Evolutionary conservation across 2,329 filamentous ascomycete genomes (phyloP).

Genomic region (Aspergillus pseudonomiae): DNA sequence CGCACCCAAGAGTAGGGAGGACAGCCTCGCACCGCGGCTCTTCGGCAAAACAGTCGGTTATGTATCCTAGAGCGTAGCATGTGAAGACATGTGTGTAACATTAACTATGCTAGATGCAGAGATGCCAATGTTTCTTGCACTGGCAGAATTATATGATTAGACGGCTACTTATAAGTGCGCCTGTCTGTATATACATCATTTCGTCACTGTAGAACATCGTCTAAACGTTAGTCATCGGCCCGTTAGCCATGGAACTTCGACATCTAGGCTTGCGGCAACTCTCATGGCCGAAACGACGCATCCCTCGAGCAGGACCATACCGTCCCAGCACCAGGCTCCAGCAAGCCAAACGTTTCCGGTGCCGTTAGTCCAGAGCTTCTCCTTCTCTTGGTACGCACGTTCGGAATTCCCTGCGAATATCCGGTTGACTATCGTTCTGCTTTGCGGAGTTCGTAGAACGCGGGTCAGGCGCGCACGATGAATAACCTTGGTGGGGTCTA

Average conservation of each 20-base stretch:
- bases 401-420: slow-evolving; percentile 41
- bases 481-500: slow-evolving; percentile 46
- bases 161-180: background rate
- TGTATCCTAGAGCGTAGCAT: background rate
- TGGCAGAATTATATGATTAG: background rate
- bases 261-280: slow-evolving; percentile 56
- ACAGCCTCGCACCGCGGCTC: background rate
- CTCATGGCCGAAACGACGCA: slow-evolving; percentile 63
- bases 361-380: slow-evolving; percentile 55
- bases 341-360: slow-evolving; percentile 58
- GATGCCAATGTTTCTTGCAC: background rate
- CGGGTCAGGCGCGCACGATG: slow-evolving; percentile 55
- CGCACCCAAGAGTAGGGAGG: background rate
- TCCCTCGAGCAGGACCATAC: slow-evolving; percentile 65
- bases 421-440: slow-evolving; percentile 51
- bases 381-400: background rate
- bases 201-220: background rate
- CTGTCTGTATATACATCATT: background rate
- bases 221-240: background rate
- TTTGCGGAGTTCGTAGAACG: slow-evolving; percentile 55
- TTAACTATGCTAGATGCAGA: background rate
- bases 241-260: slow-evolving; percentile 43
- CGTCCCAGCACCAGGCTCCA: slow-evolving; percentile 67
- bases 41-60: background rate
- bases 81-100: background rate